Evolutionary conservation across 495 filamentous ascomycete species (phyloP), one percentile per base, ranked within the genome.

Genomic region (Talaromyces ruber): DNA sequence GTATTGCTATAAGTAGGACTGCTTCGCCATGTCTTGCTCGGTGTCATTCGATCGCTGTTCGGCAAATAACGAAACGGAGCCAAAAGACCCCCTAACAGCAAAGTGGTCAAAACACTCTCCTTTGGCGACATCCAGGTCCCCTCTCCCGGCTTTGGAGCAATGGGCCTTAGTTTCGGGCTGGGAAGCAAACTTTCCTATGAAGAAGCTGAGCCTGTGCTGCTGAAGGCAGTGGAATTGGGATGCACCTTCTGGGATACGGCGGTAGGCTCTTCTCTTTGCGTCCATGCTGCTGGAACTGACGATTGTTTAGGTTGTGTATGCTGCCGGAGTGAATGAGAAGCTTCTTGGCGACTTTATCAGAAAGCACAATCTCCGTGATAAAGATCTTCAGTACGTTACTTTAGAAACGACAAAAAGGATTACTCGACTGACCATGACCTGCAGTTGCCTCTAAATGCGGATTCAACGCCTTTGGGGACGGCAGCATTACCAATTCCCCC

Each of bases 211-310:
- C 79, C 79, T 25, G 79, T 82, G 0, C 65, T 82, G 1, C 61
- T 79, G 45, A 80, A 80, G 62, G 79, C 79, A 0, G 74, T 82
- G 61, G 78, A 82, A 56, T 60, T 82, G 6, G 79, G 79, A 9
- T 82, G 79, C 54, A 81, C 77, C 4, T 82, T 82, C 65, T 82
- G 79, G 79, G 79, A 82, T 61, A 81, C 79, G 43, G 79, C 79
- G 50, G 79, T 78, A 62, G 60, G 73, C 60, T 8, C 39, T 39
- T 21, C 6, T 14, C 16, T 24, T 7, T 18, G 5, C n/a, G 34
- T 16, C 34, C 34, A 16, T 39, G 4, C 16, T 39, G 12, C 34
- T 4, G 4, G 1, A 6, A 39, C 34, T 39, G 4, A 39, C 34
- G 9, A 16, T 16, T 39, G 12, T 9, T 28, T 4, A 80, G 77